A percentile compares a stretch with the other conserved stretches of the same genome.
Evolutionary conservation across 257 asterid genomes (phyloP).

Genomic region (Anisodus acutangulus): DNA sequence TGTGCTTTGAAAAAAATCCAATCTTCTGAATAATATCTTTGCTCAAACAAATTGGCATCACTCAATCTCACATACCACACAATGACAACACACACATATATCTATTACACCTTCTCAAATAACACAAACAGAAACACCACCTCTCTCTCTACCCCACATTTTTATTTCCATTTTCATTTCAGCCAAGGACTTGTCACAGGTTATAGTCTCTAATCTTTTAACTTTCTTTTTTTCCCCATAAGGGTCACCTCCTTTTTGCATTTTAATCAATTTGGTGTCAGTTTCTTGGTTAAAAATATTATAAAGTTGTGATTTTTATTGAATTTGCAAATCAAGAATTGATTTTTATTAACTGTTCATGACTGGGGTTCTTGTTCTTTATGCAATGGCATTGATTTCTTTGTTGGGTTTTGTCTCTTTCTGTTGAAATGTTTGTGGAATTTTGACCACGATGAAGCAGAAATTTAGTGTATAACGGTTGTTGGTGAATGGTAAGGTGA

Average conservation of each 20-base stretch:
- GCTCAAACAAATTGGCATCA: conserved; percentile 28
- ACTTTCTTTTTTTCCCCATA: background rate
- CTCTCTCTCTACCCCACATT: conserved; percentile 31
- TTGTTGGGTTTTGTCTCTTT: background rate
- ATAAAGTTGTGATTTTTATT: conserved; percentile 18
- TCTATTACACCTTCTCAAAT: background rate
- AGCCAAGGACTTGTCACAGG: conserved; percentile 30
- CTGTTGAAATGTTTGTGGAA: background rate
- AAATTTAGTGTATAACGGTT: conserved; percentile 36
- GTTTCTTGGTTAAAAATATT: conserved; percentile 16
- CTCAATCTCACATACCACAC: conserved; percentile 31
- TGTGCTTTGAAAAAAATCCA: background rate
- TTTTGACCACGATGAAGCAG: background rate
- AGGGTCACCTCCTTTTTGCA: background rate
- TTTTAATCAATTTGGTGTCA: conserved; percentile 2
- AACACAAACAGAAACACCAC: background rate
- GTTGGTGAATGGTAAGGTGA: conserved; percentile 37
- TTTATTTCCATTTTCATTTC: conserved; percentile 24
- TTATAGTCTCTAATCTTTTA: background rate
- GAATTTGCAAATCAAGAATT: conserved; percentile 1
- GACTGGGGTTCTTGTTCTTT: conserved; percentile 15
- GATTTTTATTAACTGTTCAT: background rate
- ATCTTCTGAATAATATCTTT: background rate
- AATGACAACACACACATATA: conserved; percentile 25
- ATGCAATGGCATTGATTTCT: conserved; percentile 30